These are phyloP conservation scores for Fusarium buharicum DNA, from an alignment of 2,329 filamentous ascomycete species.

Conservation along the genomic window DNA sequence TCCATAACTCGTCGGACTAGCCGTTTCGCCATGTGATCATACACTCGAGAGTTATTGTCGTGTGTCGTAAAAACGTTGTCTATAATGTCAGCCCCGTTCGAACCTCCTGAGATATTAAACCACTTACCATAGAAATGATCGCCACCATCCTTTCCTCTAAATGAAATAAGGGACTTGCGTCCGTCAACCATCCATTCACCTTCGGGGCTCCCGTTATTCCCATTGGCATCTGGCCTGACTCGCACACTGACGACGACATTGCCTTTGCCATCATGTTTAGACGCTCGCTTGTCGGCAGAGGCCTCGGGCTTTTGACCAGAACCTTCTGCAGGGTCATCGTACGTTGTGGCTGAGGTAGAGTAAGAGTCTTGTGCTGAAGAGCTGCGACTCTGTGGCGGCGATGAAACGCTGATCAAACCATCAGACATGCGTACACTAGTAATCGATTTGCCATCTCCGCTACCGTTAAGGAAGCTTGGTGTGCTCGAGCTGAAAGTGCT, in stretches of 20 bases:
- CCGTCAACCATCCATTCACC: conserved; percentile 94
- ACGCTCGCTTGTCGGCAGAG: conserved; percentile 58
- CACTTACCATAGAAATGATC: conserved; percentile 88
- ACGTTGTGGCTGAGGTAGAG: conserved; percentile 87
- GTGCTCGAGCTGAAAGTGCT: conserved; percentile 62
- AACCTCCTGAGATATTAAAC: not conserved
- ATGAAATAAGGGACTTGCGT: conserved; percentile 82
- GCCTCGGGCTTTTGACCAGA: conserved; percentile 49
- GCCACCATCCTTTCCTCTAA: conserved; percentile 87
- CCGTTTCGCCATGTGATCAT: conserved; percentile 92
- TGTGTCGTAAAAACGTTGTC: conserved; percentile 97
- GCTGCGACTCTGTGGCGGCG: conserved; percentile 86
- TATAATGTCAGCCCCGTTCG: conserved; percentile 52
- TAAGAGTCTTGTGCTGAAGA: conserved; percentile 94
- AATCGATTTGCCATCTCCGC: conserved; percentile 79
- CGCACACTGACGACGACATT: conserved; percentile 97
- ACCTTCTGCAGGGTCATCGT: conserved; percentile 79
- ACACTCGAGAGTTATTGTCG: conserved; percentile 94
- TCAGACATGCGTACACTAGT: conserved; percentile 75
- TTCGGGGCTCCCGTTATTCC: conserved; percentile 70
- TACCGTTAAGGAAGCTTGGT: conserved; percentile 82
- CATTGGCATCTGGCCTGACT: conserved; percentile 82
- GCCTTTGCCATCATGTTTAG: conserved; percentile 80
- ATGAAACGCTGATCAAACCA: conserved; percentile 79
- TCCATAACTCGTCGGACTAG: conserved; percentile 98